Conservation (phyloP, 2,329 filamentous ascomycete species). For the Apiospora aurea region DNA sequence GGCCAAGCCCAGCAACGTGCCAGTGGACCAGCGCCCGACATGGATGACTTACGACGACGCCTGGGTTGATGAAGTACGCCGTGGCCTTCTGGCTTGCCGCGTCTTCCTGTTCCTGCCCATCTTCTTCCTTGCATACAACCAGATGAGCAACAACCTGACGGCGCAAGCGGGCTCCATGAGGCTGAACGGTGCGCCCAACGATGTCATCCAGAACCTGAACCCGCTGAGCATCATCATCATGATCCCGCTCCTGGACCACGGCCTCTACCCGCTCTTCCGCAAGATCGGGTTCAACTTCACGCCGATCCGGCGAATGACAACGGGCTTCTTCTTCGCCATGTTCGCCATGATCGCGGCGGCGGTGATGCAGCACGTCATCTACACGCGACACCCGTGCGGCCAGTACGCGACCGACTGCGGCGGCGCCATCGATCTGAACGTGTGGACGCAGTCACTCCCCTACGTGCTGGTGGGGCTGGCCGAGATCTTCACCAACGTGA, state of each 20-base stretch:
- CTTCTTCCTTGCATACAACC: conserved; percentile 49
- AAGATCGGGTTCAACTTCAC: conserved; percentile 60
- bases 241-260: conserved; percentile 57
- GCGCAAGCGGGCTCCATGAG: conserved; percentile 52
- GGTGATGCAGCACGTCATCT: conserved; percentile 65
- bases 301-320: conserved; percentile 63
- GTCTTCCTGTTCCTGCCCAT: conserved; percentile 52
- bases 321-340: conserved; percentile 60
- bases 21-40: conserved; percentile 51
- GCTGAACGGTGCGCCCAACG: conserved; percentile 62
- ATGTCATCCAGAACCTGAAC: conserved; percentile 66
- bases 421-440: conserved; percentile 51
- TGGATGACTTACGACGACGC: conserved; percentile 68
- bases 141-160: conserved; percentile 45
- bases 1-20: conserved; percentile 59
- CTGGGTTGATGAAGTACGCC: conserved; percentile 70
- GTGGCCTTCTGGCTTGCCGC: conserved; percentile 52
- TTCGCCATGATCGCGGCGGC: conserved; percentile 62
- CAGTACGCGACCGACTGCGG: conserved; percentile 39
- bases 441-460: conserved; percentile 59
- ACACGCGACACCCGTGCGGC: conserved; percentile 59
- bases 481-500: conserved; percentile 68
- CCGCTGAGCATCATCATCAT: conserved; percentile 66
- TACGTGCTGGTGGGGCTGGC: conserved; percentile 60
- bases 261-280: conserved; percentile 65